Evolutionary conservation across 768 basidiomycete genomes (phyloP).

Genomic region (Russula dissimulans): DNA sequence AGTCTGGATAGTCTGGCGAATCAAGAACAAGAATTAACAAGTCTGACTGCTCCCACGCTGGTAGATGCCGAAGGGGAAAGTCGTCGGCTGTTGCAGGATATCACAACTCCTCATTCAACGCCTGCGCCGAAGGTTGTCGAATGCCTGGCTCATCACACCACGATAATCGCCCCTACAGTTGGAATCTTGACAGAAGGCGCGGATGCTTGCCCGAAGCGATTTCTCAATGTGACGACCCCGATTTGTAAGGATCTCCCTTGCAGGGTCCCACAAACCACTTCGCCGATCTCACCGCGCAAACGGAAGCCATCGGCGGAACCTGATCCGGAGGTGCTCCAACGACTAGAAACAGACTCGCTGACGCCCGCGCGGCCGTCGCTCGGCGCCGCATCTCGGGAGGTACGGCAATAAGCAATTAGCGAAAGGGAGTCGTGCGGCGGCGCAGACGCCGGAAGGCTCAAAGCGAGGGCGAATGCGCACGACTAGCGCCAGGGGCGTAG

Average conservation of each 20-base stretch:
- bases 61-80: neutral
- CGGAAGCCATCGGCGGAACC: neutral
- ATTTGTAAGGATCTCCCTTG: neutral
- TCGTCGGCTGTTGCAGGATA: conserved; percentile 1
- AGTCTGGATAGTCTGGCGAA: neutral
- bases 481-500: conserved; percentile 8
- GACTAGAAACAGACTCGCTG: neutral
- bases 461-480: conserved; percentile 15
- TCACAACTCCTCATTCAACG: neutral
- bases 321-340: neutral
- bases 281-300: neutral
- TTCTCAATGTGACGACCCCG: neutral
- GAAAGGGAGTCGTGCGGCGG: neutral
- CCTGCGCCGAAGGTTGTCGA: neutral
- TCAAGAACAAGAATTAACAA: neutral
- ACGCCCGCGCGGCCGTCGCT: neutral
- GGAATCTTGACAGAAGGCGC: neutral
- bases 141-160: neutral
- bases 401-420: neutral
- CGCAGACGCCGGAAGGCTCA: conserved; percentile 1
- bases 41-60: neutral
- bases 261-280: neutral
- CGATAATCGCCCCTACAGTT: neutral
- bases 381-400: conserved; percentile 10
- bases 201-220: neutral